These are phyloP conservation scores for Aspergillus tanneri DNA, from an alignment of 2,329 filamentous ascomycete genomes.

Conservation along the genomic window DNA sequence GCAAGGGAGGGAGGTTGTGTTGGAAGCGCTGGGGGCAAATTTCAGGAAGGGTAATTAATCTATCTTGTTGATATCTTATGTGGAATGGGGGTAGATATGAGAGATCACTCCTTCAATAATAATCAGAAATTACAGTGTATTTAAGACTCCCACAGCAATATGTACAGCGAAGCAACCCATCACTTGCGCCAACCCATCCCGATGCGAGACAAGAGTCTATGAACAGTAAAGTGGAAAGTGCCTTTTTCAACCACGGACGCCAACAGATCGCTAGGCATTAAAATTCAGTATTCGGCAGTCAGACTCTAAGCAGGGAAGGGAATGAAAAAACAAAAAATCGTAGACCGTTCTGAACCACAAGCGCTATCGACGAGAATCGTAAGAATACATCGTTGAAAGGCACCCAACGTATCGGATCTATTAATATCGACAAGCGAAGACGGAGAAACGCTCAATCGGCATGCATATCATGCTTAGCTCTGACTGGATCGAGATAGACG, in stretches of 20 bases:
- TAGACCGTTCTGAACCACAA: background rate
- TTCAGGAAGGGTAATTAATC: too few relatives aligned
- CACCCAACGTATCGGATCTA: background rate
- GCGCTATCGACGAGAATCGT: background rate
- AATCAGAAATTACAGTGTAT: background rate
- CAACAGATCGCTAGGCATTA: background rate
- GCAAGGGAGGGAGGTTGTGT: background rate
- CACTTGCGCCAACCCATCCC: background rate
- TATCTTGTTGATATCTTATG: too few relatives aligned
- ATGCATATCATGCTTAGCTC: slow-evolving; percentile 21
- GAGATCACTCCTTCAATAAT: too few relatives aligned
- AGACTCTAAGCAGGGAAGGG: background rate
- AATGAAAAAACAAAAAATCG: background rate
- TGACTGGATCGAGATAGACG: slow-evolving; percentile 38
- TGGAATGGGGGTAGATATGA: too few relatives aligned
- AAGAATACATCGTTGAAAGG: background rate
- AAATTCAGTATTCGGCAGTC: background rate
- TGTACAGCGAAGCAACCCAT: background rate
- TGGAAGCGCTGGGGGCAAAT: background rate
- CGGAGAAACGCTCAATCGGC: background rate
- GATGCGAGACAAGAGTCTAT: background rate
- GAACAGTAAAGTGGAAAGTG: background rate
- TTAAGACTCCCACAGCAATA: background rate
- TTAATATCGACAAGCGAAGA: background rate
- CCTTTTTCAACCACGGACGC: slow-evolving; percentile 1